Conservation (phyloP, 441 rosid genomes). For the Euphorbia schlechtendalii region DNA sequence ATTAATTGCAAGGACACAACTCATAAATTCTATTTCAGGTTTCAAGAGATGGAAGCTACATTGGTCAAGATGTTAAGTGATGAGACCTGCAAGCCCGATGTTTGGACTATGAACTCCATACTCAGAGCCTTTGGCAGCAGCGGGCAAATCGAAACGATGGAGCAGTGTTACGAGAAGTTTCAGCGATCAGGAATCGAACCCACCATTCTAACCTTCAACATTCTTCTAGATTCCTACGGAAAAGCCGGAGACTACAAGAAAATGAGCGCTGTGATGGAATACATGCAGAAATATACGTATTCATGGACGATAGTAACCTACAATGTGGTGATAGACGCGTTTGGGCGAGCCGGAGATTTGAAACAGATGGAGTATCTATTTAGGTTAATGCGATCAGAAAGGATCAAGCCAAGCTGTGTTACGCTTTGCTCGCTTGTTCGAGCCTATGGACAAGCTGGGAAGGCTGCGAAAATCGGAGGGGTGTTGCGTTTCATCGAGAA, state of each 20-base stretch:
- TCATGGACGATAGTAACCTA: slow-evolving; percentile 91
- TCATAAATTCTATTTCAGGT: slow-evolving; percentile 43
- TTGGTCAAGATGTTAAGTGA: slow-evolving; percentile 68
- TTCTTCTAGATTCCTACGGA: slow-evolving; percentile 79
- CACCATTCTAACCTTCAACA: slow-evolving; percentile 75
- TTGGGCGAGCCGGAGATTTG: slow-evolving; percentile 76
- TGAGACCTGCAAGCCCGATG: slow-evolving; percentile 66
- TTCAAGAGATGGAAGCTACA: slow-evolving; percentile 81
- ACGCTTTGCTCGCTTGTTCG: slow-evolving; percentile 76
- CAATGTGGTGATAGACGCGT: slow-evolving; percentile 85
- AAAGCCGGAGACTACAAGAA: slow-evolving; percentile 66
- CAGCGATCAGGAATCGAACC: slow-evolving; percentile 86
- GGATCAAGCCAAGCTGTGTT: slow-evolving; percentile 73
- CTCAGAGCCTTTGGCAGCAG: slow-evolving; percentile 84
- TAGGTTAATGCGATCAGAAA: slow-evolving; percentile 77
- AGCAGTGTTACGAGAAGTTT: slow-evolving; percentile 86
- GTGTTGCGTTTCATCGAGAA: slow-evolving; percentile 72
- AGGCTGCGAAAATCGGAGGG: slow-evolving; percentile 59
- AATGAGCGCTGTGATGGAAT: slow-evolving; percentile 90
- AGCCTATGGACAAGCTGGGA: slow-evolving; percentile 68
- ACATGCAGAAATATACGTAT: slow-evolving; percentile 84
- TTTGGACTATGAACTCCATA: slow-evolving; percentile 90
- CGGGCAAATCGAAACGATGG: slow-evolving; percentile 81
- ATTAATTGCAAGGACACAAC: slow-evolving; percentile 19
- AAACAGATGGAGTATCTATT: slow-evolving; percentile 86